Evolutionary conservation across 345 rosid species (phyloP), one percentile per base, ranked within the genome.

Genomic region (Aegle marmelos): DNA sequence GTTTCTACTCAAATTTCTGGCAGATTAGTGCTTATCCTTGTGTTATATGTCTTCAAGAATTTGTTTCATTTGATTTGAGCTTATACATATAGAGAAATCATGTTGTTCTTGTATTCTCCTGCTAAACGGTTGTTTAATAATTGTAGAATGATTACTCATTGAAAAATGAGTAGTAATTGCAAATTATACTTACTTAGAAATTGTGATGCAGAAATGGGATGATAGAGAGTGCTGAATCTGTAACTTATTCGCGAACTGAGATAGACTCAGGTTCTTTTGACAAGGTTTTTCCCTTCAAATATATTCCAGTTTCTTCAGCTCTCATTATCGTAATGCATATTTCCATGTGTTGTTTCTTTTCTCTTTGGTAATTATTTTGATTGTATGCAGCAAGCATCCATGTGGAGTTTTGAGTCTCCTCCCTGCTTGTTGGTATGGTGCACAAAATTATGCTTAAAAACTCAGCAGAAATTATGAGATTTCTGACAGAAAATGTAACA

Each of bases 261-360:
- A 85, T 80, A 76, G 93, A 87, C 73, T 83, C 85, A 22, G 90
- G 84, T 83, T 88, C 95, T 79, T 90, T 96, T 90, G 97, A 94
- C 78, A 89, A 92, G 97, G 98, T 96, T 59, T 10, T 53, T 64
- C 62, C 73, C 71, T 80, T 64, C 50, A 60, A 53, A 70, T 39
- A 73, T 33, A 6, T 76, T 22, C 65, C 24, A 2, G 34, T 24
- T 11, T 36, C 50, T 58, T 36, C 31, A 7, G 16, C 60, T 48
- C 17, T 25, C 16, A 5, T 73, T 36, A 59, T 36, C 17, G 37
- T 59, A n/a, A 17, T 73, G 37, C 66, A 37, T 59, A 39, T 60
- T 73, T 4, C n/a, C 65, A n/a, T 56, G 19, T 34, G 50, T 59
- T 54, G 8, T 54, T 58, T 64, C 64, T 4, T 24, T 24, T 7